phyloP scores from a whole-genome alignment of 805 yeast species.

The Saturnispora mendoncae region DNA sequence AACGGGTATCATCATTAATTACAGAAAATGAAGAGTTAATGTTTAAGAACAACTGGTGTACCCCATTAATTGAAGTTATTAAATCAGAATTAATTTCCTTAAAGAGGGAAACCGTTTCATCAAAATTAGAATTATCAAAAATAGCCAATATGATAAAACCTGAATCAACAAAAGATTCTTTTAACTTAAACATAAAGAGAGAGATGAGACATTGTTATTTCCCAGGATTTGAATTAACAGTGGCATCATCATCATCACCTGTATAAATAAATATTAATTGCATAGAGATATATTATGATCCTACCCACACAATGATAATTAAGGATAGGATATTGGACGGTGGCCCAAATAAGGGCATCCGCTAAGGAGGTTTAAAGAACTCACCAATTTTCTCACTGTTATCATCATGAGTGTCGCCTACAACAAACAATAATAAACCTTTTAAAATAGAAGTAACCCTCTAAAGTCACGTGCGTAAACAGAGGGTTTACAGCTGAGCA shows the following conservation, averaged over 20 bases:
- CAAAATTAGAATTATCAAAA: slow-evolving; percentile 6
- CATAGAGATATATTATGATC: too few species aligned
- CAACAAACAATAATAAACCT: background rate
- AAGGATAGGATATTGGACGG: slow-evolving; percentile 37
- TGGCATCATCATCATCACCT: background rate
- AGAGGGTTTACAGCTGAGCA: background rate
- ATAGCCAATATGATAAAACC: background rate
- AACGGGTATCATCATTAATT: slow-evolving; percentile 6
- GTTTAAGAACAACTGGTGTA: slow-evolving; percentile 7
- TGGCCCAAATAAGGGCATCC: slow-evolving; percentile 42
- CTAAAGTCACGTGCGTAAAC: slow-evolving; percentile 2
- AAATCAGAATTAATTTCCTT: slow-evolving; percentile 2
- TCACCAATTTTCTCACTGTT: slow-evolving; percentile 30
- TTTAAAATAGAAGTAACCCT: background rate
- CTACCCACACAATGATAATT: too few species aligned
- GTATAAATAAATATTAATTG: background rate
- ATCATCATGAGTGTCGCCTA: background rate
- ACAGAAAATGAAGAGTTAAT: slow-evolving; percentile 4
- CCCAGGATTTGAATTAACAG: slow-evolving; percentile 30
- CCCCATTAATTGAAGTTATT: slow-evolving; percentile 1
- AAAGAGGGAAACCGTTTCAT: slow-evolving; percentile 8
- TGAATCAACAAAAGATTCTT: background rate
- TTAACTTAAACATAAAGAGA: slow-evolving; percentile 23
- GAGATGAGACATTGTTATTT: slow-evolving; percentile 38
- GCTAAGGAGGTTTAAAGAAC: slow-evolving; percentile 44